Evolutionary conservation across 352 stramenopile species (phyloP), one percentile per base, ranked within the genome.

Genomic region (Globisporangium apiculatum): DNA sequence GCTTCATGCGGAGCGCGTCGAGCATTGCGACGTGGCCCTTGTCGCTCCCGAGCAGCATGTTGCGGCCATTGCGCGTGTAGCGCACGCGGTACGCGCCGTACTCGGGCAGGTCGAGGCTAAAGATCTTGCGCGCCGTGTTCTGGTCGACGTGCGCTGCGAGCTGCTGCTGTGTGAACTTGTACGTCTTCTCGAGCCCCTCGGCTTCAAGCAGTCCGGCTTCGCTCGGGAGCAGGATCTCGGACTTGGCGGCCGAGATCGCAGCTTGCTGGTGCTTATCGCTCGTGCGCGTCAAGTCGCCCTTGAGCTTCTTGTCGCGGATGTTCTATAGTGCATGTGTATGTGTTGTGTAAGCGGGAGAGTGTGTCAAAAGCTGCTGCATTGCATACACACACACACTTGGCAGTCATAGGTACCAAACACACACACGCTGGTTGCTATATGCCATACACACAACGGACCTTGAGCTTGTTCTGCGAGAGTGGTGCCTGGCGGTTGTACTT

Each of bases 111-210:
- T 96, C 77, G 35, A 99, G 69, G 67, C 96, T 86, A 67, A 98
- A 98, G 61, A 99, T 97, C 70, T 99, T 97, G 66, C 79, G 71
- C 35, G 89, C 77, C 24, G 96, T 98, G 66, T 98, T 97, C 41
- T 93, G 76, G 68, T 99, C 92, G 17, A 98, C 83, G 59, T 95
- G 80, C 31, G 77, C 71, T 6, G 73, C 71, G 35, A 94, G 69
- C 62, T 98, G 76, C 43, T 79, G 65, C 69, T 99, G 97, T 36
- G 85, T 96, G 60, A 99, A 89, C 64, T 97, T 96, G 67, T 97
- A 95, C 50, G 96, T 99, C 63, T 90, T 87, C 67, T 99, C 96
- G 64, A 99, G 95, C 17, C 96, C 95, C 69, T 99, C 97, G 0
- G 92, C 74, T 64, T 99, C 95, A 36, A 99, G 58, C 35, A 85